Conservation (phyloP, 1,139 yeast genomes). For the Zygosaccharomyces pseudobailii region DNA sequence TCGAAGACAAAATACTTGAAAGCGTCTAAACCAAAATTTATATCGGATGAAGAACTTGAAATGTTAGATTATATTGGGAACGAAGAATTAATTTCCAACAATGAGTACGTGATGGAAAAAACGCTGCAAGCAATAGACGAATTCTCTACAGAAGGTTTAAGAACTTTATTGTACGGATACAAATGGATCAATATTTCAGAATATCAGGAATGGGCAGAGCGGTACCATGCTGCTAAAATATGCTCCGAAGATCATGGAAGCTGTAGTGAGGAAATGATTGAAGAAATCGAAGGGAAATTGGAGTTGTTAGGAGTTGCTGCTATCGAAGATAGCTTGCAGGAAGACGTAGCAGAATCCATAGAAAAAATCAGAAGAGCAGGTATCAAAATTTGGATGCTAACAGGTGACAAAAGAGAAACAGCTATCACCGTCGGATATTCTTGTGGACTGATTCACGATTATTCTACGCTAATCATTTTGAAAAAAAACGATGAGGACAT, state of each 20-base stretch:
- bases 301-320: constrained; percentile 89
- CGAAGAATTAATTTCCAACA: constrained; percentile 64
- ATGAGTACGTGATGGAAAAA: constrained; percentile 71
- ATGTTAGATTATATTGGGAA: constrained; percentile 44
- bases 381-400: constrained; percentile 93
- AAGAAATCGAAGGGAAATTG: constrained; percentile 58
- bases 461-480: constrained; percentile 79
- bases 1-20: background rate
- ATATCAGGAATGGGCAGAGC: constrained; percentile 60
- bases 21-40: too few species aligned
- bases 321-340: constrained; percentile 92
- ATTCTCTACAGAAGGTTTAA: constrained; percentile 88
- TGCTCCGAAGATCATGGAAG: constrained; percentile 62
- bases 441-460: constrained; percentile 87
- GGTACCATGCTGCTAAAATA: constrained; percentile 72
- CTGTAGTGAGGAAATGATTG: constrained; percentile 70
- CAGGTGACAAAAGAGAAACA: constrained; percentile 97
- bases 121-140: constrained; percentile 89
- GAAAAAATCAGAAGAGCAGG: constrained; percentile 91
- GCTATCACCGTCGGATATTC: constrained; percentile 96
- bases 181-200: constrained; percentile 60
- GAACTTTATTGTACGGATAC: constrained; percentile 82
- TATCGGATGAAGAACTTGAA: constrained; percentile 4
- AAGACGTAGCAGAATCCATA: constrained; percentile 92
- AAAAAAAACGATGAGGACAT: constrained; percentile 56